Percentiles rank a stretch among this genome's conserved stretches.
These are phyloP conservation scores for Rasamsonia emersonii DNA, from an alignment of 2,329 filamentous ascomycete genomes.

Conservation along the genomic window DNA sequence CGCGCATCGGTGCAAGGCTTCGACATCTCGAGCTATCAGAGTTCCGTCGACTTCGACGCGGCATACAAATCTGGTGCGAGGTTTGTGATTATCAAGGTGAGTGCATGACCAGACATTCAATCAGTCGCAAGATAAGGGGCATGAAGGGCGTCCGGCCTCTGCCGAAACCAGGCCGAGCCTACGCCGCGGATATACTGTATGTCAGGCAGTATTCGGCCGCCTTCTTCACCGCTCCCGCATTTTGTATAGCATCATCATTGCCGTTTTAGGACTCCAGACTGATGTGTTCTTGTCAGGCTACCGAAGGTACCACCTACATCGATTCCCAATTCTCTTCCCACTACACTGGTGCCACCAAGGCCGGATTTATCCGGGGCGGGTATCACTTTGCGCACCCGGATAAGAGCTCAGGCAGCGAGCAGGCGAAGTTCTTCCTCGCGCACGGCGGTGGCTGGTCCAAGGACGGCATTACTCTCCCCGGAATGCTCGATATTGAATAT, in stretches of 20 bases:
- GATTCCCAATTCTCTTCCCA: slow-evolving; percentile 42
- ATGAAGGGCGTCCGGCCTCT: too few relatives aligned
- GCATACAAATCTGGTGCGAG: slow-evolving; percentile 21
- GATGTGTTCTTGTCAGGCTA: too few relatives aligned
- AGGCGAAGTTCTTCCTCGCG: slow-evolving; percentile 45
- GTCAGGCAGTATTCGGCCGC: too few relatives aligned
- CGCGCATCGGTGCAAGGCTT: slow-evolving; percentile 21
- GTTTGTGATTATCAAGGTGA: slow-evolving; percentile 27
- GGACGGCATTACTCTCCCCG: slow-evolving; percentile 48
- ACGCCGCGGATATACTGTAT: too few relatives aligned
- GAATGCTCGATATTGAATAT: slow-evolving; percentile 50
- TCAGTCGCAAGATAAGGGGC: too few relatives aligned
- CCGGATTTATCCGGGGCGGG: slow-evolving; percentile 46
- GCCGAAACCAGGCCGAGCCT: too few relatives aligned
- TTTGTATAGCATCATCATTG: too few relatives aligned
- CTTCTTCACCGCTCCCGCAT: too few relatives aligned
- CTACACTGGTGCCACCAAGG: slow-evolving; percentile 43
- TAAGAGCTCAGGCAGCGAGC: slow-evolving; percentile 35
- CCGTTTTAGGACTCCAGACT: too few relatives aligned
- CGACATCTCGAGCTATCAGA: slow-evolving; percentile 24
- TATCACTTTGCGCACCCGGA: slow-evolving; percentile 49
- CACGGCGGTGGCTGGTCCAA: slow-evolving; percentile 48
- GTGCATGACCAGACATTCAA: neutral
- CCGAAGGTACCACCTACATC: slow-evolving; percentile 42
- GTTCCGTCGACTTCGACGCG: slow-evolving; percentile 18